These are phyloP conservation scores for Candida loeiensis DNA, from an alignment of 805 yeast genomes.

Conservation along the genomic window DNA sequence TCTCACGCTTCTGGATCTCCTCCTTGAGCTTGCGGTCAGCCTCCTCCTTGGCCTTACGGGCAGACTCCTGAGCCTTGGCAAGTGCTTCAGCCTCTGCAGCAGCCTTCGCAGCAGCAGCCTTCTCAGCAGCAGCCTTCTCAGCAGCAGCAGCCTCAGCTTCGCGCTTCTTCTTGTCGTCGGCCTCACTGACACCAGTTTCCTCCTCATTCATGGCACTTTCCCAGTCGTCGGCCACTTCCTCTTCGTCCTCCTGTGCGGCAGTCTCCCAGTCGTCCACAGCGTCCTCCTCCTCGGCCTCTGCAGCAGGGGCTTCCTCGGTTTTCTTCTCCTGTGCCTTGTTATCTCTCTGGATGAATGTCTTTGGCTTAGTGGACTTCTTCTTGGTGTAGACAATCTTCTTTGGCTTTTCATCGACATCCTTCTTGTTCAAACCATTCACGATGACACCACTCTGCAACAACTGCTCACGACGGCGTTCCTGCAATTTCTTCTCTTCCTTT, in stretches of 20 bases:
- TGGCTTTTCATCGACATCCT: slow-evolving; percentile 39
- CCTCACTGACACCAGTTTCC: slow-evolving; percentile 21
- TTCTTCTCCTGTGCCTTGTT: slow-evolving; percentile 20
- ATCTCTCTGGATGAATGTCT: slow-evolving; percentile 32
- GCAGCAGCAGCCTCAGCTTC: slow-evolving; percentile 20
- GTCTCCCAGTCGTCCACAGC: slow-evolving; percentile 86
- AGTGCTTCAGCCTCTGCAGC: slow-evolving; percentile 15
- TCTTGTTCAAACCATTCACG: slow-evolving; percentile 66
- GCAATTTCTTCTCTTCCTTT: slow-evolving; percentile 81
- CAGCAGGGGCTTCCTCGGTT: slow-evolving; percentile 15
- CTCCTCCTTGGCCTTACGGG: slow-evolving; percentile 34
- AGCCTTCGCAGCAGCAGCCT: slow-evolving; percentile 18
- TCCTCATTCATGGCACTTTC: slow-evolving; percentile 44
- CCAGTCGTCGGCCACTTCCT: slow-evolving; percentile 49
- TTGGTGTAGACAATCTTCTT: slow-evolving; percentile 69
- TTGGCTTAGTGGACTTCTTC: slow-evolving; percentile 56
- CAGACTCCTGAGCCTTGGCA: slow-evolving; percentile 20
- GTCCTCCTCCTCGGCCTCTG: slow-evolving; percentile 53
- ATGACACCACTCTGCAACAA: slow-evolving; percentile 69
- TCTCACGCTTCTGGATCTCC: slow-evolving; percentile 10
- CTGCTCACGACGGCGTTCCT: slow-evolving; percentile 87
- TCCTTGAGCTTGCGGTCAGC: slow-evolving; percentile 15
- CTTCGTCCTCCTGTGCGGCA: slow-evolving; percentile 57
- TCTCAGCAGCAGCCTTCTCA: slow-evolving; percentile 11
- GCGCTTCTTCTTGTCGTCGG: slow-evolving; percentile 18